phyloP scores from a whole-genome alignment of 306 rosid species.

The Trichosanthes truncata region DNA sequence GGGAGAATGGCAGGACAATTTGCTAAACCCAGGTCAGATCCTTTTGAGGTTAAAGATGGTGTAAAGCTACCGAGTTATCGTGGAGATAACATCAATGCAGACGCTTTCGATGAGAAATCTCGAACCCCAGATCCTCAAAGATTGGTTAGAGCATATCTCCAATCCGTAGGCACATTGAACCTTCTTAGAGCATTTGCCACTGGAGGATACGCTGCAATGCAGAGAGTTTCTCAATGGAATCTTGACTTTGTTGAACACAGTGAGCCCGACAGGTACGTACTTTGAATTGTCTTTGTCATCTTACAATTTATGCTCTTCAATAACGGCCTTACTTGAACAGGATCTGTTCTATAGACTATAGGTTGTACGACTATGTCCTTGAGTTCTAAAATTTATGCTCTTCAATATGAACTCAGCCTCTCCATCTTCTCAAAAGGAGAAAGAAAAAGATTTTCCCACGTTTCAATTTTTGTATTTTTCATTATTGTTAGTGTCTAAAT shows the following conservation, averaged over 20 bases:
- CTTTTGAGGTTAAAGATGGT: constrained; percentile 29
- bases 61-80: constrained; percentile 31
- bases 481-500: neutral
- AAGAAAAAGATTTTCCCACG: neutral
- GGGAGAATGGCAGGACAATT: constrained; percentile 42
- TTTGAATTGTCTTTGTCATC: neutral
- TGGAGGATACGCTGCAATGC: constrained; percentile 40
- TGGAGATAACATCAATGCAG: constrained; percentile 33
- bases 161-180: constrained; percentile 33
- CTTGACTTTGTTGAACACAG: constrained; percentile 30
- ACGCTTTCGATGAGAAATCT: constrained; percentile 27
- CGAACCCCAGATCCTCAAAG: constrained; percentile 31
- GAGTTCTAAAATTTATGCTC: neutral
- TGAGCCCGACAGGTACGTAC: constrained; percentile 25
- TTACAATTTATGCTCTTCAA: neutral
- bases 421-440: neutral
- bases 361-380: neutral
- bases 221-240: constrained; percentile 35
- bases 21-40: constrained; percentile 31
- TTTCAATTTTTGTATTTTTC: neutral
- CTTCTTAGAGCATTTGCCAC: constrained; percentile 37
- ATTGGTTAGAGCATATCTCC: constrained; percentile 36
- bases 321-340: neutral
- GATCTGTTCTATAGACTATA: neutral
- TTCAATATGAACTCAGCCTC: neutral